A percentile compares a stretch with the other conserved stretches of the same genome.
phyloP scores from a whole-genome alignment of 176 grass and related monocot species.

The Areca catechu region DNA sequence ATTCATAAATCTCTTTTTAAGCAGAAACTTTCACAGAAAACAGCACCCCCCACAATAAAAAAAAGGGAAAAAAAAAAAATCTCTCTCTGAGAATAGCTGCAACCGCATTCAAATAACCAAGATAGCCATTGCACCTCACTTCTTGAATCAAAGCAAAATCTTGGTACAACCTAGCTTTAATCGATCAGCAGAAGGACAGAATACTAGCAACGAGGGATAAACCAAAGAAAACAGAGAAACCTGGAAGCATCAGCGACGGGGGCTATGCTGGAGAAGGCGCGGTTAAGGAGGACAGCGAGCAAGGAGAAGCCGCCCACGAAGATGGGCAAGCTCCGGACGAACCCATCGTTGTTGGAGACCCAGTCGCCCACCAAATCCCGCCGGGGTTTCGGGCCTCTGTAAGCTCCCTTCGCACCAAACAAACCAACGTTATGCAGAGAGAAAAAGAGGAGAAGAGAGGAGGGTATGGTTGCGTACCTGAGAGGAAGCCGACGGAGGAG shows the following conservation, averaged over 20 bases:
- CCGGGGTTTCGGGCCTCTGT: conserved; percentile 31
- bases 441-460: not conserved
- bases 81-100: too few relatives aligned
- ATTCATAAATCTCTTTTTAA: too few relatives aligned
- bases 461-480: not conserved
- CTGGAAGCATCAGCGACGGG: conserved; percentile 80
- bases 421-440: not conserved
- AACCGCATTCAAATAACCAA: not conserved
- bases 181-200: too few relatives aligned
- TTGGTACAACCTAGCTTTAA: too few relatives aligned
- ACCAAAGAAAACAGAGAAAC: conserved; percentile 18
- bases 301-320: conserved; percentile 55
- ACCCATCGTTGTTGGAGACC: conserved; percentile 66
- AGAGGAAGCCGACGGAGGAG: not conserved
- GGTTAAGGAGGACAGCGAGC: conserved; percentile 74
- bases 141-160: too few relatives aligned
- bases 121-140: not conserved
- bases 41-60: too few relatives aligned
- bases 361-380: conserved; percentile 62
- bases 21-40: too few relatives aligned
- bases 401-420: not conserved
- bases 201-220: not conserved
- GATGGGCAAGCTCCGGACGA: conserved; percentile 59
- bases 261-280: conserved; percentile 62
- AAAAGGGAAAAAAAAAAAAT: too few relatives aligned